These are phyloP conservation scores for Clitoria ternatea DNA, from an alignment of 306 rosid species.

Conservation along the genomic window DNA sequence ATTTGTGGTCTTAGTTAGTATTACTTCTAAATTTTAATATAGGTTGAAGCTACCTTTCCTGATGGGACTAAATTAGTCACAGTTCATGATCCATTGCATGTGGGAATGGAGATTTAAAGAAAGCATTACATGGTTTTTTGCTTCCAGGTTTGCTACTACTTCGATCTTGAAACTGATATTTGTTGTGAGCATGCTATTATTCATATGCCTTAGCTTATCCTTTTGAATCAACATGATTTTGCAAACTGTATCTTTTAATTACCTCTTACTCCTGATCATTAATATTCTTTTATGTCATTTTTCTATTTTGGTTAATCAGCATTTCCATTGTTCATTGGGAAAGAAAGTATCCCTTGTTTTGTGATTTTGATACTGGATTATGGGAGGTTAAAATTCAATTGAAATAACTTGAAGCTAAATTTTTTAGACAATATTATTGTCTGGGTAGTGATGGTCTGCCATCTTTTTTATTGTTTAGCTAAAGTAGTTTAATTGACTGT, in stretches of 20 bases:
- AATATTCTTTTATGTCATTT: not conserved
- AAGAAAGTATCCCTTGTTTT: not conserved
- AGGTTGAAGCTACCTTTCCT: constrained; percentile 83
- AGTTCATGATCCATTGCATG: constrained; percentile 56
- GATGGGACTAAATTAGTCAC: constrained; percentile 83
- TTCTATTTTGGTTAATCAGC: not conserved
- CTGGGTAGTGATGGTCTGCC: not conserved
- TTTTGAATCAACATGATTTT: not conserved
- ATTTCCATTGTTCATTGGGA: not conserved
- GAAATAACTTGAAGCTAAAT: not conserved
- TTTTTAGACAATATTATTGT: not conserved
- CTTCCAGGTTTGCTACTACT: constrained; percentile 59
- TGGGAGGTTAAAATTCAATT: not conserved
- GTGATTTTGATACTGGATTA: not conserved
- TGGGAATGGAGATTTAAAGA: constrained; percentile 63
- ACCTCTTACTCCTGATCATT: not conserved
- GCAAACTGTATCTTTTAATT: not conserved
- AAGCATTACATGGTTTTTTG: constrained; percentile 67
- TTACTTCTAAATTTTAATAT: not conserved
- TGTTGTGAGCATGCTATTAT: not conserved
- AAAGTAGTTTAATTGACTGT: not conserved
- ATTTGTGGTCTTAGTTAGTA: not conserved
- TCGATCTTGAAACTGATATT: not conserved
- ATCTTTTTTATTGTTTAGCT: not conserved
- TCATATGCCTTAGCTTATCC: not conserved